Percentiles rank a stretch among this genome's conserved stretches.
Conservation (phyloP, 2,329 filamentous ascomycete genomes). For the Alternaria alternata region DNA sequence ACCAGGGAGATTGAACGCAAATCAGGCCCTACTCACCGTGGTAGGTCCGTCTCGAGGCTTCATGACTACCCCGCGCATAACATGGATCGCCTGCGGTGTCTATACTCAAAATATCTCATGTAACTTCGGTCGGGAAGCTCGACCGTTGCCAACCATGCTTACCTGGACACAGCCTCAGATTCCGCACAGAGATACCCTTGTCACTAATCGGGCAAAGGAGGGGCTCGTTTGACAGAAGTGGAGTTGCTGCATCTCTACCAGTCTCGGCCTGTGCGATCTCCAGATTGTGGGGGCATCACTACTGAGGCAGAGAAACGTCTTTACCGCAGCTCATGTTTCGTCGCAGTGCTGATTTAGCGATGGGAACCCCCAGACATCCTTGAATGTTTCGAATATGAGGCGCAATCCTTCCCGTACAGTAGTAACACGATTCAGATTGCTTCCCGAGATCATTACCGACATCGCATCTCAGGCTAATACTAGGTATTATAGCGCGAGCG, state of each 20-base stretch:
- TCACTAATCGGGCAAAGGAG: background rate
- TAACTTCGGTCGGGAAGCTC: background rate
- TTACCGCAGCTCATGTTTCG: background rate
- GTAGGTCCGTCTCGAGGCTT: background rate
- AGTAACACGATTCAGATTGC: background rate
- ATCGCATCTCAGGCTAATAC: background rate
- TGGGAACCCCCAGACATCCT: background rate
- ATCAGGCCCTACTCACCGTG: background rate
- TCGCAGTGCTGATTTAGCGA: background rate
- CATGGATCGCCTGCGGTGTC: background rate
- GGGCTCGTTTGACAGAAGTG: background rate
- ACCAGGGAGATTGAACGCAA: background rate
- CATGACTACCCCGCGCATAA: background rate
- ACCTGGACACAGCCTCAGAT: conserved; percentile 3
- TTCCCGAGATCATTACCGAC: background rate
- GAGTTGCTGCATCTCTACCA: background rate
- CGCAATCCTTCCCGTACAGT: background rate
- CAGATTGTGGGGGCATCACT: background rate
- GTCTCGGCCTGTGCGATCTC: conserved; percentile 1
- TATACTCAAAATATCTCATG: conserved; percentile 1
- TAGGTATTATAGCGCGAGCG: background rate
- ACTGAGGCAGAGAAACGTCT: conserved; percentile 1
- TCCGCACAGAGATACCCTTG: conserved; percentile 1
- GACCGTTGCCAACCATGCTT: background rate
- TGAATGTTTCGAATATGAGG: background rate